Evolutionary conservation across 176 grass and related monocot genomes (phyloP).

Genomic region (maize (Zea mays)): DNA sequence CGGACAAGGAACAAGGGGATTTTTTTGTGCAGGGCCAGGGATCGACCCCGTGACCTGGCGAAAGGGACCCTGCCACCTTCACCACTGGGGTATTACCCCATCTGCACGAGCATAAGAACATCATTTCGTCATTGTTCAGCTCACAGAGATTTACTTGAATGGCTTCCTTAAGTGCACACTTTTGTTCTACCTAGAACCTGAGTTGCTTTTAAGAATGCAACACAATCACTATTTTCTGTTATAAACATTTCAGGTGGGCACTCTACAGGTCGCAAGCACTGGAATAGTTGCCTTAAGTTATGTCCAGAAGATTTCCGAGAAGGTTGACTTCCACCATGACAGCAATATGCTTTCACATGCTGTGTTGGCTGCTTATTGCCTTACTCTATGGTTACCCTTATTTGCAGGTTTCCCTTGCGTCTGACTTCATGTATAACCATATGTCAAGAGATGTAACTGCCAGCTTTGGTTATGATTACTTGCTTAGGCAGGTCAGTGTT

Average conservation of each 20-base stretch:
- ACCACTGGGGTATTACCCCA: no score
- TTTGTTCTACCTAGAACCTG: background rate
- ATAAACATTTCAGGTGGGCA: conserved; percentile 72
- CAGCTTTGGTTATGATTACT: conserved; percentile 96
- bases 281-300: conserved; percentile 96
- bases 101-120: background rate
- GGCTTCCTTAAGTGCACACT: background rate
- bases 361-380: conserved; percentile 12
- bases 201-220: conserved; percentile 20
- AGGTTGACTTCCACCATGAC: conserved; percentile 53
- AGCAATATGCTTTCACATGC: background rate
- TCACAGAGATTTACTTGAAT: conserved; percentile 1
- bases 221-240: conserved; percentile 14
- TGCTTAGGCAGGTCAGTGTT: conserved; percentile 83
- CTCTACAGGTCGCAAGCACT: conserved; percentile 89
- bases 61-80: no score
- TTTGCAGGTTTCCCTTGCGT: conserved; percentile 84
- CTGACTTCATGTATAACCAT: conserved; percentile 99
- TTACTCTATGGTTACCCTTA: conserved; percentile 11
- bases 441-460: conserved; percentile 88
- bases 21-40: no score
- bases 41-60: no score
- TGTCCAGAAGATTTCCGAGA: conserved; percentile 97
- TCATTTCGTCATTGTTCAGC: background rate
- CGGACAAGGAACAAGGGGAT: no score